A percentile compares a stretch with the other conserved stretches of the same genome.
Conservation (phyloP, 2,329 filamentous ascomycete genomes). For the Zymoseptoria brevis region DNA sequence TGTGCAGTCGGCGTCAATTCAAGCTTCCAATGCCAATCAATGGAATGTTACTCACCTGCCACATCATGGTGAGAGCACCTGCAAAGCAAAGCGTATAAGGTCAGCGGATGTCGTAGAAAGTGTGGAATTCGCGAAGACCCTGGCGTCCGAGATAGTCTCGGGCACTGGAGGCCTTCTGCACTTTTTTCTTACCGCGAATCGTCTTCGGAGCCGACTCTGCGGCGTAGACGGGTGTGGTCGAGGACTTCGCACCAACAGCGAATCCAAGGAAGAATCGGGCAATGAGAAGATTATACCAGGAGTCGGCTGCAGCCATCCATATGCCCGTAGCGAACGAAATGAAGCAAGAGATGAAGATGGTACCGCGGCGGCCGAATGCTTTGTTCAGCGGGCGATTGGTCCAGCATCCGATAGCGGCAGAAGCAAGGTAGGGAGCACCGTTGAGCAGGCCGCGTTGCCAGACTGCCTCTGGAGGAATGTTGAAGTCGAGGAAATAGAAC, state of each 20-base stretch:
- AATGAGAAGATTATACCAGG: slow-evolving; percentile 63
- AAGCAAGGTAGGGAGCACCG: slow-evolving; percentile 57
- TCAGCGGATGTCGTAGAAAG: no score
- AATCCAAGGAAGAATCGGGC: slow-evolving; percentile 66
- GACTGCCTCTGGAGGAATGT: slow-evolving; percentile 17
- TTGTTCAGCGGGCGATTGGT: slow-evolving; percentile 65
- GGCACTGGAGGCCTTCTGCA: no score
- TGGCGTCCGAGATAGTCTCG: no score
- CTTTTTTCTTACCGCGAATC: slow-evolving; percentile 24
- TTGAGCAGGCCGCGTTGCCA: slow-evolving; percentile 49
- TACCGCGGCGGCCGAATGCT: slow-evolving; percentile 60
- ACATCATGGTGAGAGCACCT: slow-evolving; percentile 39
- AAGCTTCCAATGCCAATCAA: background rate
- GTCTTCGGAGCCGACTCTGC: slow-evolving; percentile 33
- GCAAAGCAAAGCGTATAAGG: no score
- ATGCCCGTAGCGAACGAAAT: slow-evolving; percentile 55
- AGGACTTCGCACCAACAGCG: slow-evolving; percentile 20
- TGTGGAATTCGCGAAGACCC: no score
- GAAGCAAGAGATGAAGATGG: slow-evolving; percentile 67
- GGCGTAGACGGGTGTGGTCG: slow-evolving; percentile 37
- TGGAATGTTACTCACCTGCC: slow-evolving; percentile 31
- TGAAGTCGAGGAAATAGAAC: slow-evolving; percentile 24
- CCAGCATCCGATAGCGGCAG: slow-evolving; percentile 64
- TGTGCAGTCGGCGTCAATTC: background rate
- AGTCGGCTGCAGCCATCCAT: slow-evolving; percentile 59